Evolutionary conservation across 768 basidiomycete genomes (phyloP).

Genomic region (Tubosaeta brunneosetosa): DNA sequence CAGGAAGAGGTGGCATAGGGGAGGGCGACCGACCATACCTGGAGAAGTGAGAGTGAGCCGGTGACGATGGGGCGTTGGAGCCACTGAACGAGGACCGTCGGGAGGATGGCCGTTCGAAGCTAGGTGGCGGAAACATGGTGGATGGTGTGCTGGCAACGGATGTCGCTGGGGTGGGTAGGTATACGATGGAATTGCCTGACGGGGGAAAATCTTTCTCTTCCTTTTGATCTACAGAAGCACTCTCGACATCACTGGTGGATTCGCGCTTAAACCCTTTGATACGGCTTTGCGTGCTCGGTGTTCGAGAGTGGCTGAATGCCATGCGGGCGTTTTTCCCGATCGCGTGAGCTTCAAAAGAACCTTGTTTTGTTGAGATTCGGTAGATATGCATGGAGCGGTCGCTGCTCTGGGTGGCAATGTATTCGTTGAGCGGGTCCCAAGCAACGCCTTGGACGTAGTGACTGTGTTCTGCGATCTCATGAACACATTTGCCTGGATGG

Average conservation of each 20-base stretch:
- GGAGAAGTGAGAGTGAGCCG: constrained; percentile 48
- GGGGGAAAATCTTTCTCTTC: constrained; percentile 31
- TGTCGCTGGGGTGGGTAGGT: constrained; percentile 59
- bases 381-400: constrained; percentile 97
- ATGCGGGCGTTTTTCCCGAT: constrained; percentile 85
- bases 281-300: constrained; percentile 59
- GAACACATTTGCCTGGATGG: constrained; percentile 70
- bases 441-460: constrained; percentile 99
- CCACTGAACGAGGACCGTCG: constrained; percentile 66
- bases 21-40: constrained; percentile 81
- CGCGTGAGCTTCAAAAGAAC: constrained; percentile 85
- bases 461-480: constrained; percentile 88
- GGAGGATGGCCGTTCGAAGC: constrained; percentile 61
- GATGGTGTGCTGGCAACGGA: constrained; percentile 68
- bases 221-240: constrained; percentile 54
- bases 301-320: constrained; percentile 60
- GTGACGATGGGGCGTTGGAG: constrained; percentile 75
- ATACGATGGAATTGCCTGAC: constrained; percentile 26
- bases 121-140: constrained; percentile 38
- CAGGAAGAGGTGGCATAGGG: constrained; percentile 89
- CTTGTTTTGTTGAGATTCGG: constrained; percentile 71
- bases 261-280: constrained; percentile 60
- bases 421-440: constrained; percentile 97
- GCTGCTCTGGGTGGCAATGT: constrained; percentile 94
- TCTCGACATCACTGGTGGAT: constrained; percentile 79